Evolutionary conservation across 164 flowering plant genomes (phyloP).

Genomic region (Malania oleifera): DNA sequence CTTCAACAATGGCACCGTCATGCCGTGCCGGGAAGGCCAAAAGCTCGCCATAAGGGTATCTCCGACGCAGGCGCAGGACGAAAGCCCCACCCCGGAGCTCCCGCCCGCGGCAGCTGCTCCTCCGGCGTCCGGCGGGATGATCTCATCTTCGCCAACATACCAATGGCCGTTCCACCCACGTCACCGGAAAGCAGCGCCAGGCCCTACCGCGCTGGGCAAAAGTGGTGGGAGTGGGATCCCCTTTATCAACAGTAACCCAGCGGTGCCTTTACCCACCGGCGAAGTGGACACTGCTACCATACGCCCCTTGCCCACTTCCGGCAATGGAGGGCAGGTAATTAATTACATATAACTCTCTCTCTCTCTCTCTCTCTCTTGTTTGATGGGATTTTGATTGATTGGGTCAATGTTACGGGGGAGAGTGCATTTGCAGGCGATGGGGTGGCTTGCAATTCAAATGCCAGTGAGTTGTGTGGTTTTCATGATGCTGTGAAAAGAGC

Average conservation of each 20-base stretch:
- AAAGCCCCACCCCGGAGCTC: slow-evolving; percentile 17
- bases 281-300: slow-evolving; percentile 78
- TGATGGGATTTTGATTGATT: slow-evolving; percentile 17
- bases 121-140: slow-evolving; percentile 46
- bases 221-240: slow-evolving; percentile 64
- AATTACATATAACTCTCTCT: neutral
- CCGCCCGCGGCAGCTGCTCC: slow-evolving; percentile 43
- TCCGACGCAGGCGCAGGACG: neutral
- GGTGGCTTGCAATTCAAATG: slow-evolving; percentile 25
- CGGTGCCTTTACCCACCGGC: slow-evolving; percentile 89
- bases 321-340: slow-evolving; percentile 30
- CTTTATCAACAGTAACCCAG: slow-evolving; percentile 84
- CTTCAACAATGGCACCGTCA: slow-evolving; percentile 60
- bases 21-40: slow-evolving; percentile 44
- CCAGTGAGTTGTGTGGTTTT: slow-evolving; percentile 26
- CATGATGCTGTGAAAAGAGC: slow-evolving; percentile 22
- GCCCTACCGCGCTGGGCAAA: slow-evolving; percentile 36
- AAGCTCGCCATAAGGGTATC: slow-evolving; percentile 59
- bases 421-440: slow-evolving; percentile 41
- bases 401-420: slow-evolving; percentile 2
- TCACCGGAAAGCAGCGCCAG: slow-evolving; percentile 35
- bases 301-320: slow-evolving; percentile 60
- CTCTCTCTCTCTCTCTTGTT: slow-evolving; percentile 3
- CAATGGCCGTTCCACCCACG: slow-evolving; percentile 53
- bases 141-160: slow-evolving; percentile 52